Percentiles rank a stretch among this genome's conserved stretches.
Conservation (phyloP, 257 asterid species). For the Echites panduratus region DNA sequence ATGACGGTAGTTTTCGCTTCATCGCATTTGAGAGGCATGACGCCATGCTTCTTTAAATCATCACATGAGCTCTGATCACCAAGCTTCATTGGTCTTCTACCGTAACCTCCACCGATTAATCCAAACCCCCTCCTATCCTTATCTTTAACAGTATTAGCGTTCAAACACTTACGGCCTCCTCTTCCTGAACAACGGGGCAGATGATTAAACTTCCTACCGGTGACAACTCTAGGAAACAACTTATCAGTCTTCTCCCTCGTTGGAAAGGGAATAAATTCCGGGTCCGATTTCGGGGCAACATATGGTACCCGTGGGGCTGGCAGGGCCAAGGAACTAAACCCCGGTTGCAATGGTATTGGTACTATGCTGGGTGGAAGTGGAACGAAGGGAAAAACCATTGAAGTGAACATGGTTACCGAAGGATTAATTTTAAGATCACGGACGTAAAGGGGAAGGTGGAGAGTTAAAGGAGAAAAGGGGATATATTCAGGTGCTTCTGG, state of each 20-base stretch:
- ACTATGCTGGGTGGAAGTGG: background rate
- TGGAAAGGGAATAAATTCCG: background rate
- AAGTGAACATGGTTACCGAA: background rate
- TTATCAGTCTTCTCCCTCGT: background rate
- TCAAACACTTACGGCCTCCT: background rate
- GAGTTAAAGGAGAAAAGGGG: constrained; percentile 22
- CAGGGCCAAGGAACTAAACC: no score
- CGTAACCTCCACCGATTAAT: background rate
- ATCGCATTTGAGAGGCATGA: constrained; percentile 26
- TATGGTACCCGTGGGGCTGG: constrained; percentile 2
- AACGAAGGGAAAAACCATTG: background rate
- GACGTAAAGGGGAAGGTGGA: constrained; percentile 10
- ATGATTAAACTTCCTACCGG: background rate
- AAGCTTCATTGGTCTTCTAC: background rate
- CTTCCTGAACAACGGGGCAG: constrained; percentile 5
- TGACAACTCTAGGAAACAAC: background rate
- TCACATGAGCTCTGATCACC: background rate
- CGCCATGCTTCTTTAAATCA: constrained; percentile 17
- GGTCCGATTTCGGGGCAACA: constrained; percentile 1
- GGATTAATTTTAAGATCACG: background rate
- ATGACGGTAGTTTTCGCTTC: constrained; percentile 40
- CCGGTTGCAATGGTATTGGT: no score
- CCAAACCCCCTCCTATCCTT: background rate
- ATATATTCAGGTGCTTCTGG: constrained; percentile 6
- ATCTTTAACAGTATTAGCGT: background rate